These are phyloP conservation scores for Coniochaeta sp. DNA, from an alignment of 2,329 filamentous ascomycete genomes.

Conservation along the genomic window DNA sequence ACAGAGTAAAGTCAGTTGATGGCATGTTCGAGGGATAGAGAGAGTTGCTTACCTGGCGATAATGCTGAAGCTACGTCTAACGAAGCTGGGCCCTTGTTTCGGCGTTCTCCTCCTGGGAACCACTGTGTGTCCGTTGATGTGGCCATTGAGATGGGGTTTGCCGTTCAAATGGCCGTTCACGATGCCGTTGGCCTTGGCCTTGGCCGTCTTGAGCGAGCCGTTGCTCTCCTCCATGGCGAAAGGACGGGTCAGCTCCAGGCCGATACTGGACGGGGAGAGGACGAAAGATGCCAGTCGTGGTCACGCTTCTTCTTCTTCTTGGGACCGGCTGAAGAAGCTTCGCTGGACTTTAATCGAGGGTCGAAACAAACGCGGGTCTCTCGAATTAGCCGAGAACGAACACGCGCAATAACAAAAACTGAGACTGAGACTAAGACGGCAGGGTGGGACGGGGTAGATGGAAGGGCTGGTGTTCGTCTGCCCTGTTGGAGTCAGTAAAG, in stretches of 20 bases:
- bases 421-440: too few relatives aligned
- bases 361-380: background rate
- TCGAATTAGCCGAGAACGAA: background rate
- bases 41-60: constrained; percentile 43
- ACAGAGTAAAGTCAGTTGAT: background rate
- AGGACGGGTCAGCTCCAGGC: constrained; percentile 7
- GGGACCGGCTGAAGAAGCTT: too few relatives aligned
- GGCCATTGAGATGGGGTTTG: constrained; percentile 1
- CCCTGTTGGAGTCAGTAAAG: too few relatives aligned
- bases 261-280: constrained; percentile 3
- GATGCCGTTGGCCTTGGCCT: constrained; percentile 17
- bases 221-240: constrained; percentile 31
- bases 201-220: constrained; percentile 27
- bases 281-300: background rate
- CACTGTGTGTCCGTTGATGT: constrained; percentile 24
- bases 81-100: constrained; percentile 20
- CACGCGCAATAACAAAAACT: too few relatives aligned
- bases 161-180: constrained; percentile 13
- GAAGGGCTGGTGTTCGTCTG: too few relatives aligned
- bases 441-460: too few relatives aligned
- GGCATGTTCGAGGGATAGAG: constrained; percentile 4
- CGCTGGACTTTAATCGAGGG: background rate
- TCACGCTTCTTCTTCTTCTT: too few relatives aligned
- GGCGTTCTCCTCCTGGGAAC: constrained; percentile 22
- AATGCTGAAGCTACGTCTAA: constrained; percentile 38